Conservation (phyloP, 2,329 filamentous ascomycete genomes). For the Nigrospora osmanthi region DNA sequence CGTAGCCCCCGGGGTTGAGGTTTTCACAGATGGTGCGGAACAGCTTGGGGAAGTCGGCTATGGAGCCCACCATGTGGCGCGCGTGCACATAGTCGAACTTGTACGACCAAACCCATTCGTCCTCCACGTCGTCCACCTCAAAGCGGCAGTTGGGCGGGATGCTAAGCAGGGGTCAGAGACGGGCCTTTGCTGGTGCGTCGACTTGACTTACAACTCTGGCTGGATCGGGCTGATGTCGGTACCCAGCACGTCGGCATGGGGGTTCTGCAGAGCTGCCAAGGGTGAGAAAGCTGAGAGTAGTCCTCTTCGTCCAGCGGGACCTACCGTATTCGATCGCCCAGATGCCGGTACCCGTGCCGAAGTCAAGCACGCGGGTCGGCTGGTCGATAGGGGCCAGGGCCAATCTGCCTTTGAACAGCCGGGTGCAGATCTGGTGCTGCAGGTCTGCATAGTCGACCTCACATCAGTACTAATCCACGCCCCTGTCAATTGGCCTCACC, state of each 20-base stretch:
- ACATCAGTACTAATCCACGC: not conserved
- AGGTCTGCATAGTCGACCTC: conserved; percentile 1
- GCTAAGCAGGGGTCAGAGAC: not conserved
- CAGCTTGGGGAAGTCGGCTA: conserved; percentile 8
- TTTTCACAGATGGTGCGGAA: conserved; percentile 9
- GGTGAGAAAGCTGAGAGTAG: not conserved
- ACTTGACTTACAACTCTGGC: conserved; percentile 7
- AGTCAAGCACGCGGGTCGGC: conserved; percentile 13
- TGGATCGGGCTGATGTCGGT: conserved; percentile 16
- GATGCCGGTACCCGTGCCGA: conserved; percentile 11
- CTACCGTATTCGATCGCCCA: conserved; percentile 13
- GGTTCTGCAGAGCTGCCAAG: conserved; percentile 7
- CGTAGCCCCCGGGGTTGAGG: conserved; percentile 12
- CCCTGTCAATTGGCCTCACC: not conserved
- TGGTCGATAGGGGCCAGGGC: conserved; percentile 9
- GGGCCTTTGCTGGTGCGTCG: not conserved
- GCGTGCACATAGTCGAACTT: conserved; percentile 15
- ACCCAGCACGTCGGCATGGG: conserved; percentile 12
- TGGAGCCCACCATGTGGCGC: conserved; percentile 11
- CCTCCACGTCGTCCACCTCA: conserved; percentile 15
- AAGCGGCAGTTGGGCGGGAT: conserved; percentile 17
- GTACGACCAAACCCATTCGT: conserved; percentile 12
- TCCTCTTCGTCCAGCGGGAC: too few species aligned
- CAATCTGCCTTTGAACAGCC: conserved; percentile 7
- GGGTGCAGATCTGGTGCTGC: conserved; percentile 9